Base-by-base conservation (phyloP, 495 filamentous ascomycete genomes). In the Tetracladium setigerum region DNA sequence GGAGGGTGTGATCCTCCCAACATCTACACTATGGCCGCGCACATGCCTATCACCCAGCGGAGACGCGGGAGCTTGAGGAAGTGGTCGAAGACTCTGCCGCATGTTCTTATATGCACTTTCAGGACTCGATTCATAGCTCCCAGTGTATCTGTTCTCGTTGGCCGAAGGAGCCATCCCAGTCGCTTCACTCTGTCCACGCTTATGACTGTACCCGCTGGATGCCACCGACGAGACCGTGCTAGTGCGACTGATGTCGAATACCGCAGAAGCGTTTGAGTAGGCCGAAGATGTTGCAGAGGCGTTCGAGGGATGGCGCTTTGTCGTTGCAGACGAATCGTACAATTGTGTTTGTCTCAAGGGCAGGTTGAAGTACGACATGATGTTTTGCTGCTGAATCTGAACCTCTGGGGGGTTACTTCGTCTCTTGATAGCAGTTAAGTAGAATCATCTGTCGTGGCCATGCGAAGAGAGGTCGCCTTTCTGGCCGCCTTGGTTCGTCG, bases 141-240 rank as follows among this genome's bases (percentile, higher is more conserved):
- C 41, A 27, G 16, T 11, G 33, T 34, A 41, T 27, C 40, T 43
- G 17, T 49, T 51, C 15, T 51, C 45, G 30, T 41, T 44, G n/a
- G 59, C 58, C n/a, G 65, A 55, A 24, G 62, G 66, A 19, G 67
- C 59, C 32, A 77, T 69, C 16, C 64, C 66, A 19, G 62, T 71
- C 33, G 73, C 71, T 63, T 94, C 88, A 60, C 85, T 91, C 59
- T 81, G 79, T 31, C 86, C 87, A 51, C 88, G 76, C 64, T 80
- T 86, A 57, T 90, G 87, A 13, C 79, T 74, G 35, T 67, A 76
- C 22, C 67, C 67, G 60, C 77, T 82, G n/a, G 87, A 90, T 9
- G 74, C 75, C 53, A 77, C 75, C 4, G 87, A 91, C n/a, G 87
- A 87, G 24, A 82, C 63, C 7, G 84, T 88, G 60, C 86, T 89